phyloP scores from a whole-genome alignment of 1,139 yeast species.

The Taphrina flavorubra region DNA sequence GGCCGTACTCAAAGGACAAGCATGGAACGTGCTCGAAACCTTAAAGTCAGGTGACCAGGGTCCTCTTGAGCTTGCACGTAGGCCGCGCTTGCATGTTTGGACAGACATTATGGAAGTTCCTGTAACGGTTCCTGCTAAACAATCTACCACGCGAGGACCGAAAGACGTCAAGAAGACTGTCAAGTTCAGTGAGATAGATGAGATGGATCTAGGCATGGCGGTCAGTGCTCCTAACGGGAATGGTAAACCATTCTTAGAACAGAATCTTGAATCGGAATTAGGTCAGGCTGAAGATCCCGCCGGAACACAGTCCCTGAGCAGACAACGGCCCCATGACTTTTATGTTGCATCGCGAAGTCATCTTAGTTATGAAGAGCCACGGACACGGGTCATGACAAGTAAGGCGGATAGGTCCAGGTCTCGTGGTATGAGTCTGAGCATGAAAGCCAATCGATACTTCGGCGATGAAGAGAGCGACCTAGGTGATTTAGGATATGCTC shows the following conservation, averaged over 20 bases:
- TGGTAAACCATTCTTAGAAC: background rate
- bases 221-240: constrained; percentile 25
- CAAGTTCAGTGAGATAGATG: constrained; percentile 26
- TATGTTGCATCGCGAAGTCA: constrained; percentile 19
- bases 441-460: constrained; percentile 28
- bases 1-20: constrained; percentile 78
- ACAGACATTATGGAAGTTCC: constrained; percentile 62
- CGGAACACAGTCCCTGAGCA: background rate
- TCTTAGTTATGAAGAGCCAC: constrained; percentile 17
- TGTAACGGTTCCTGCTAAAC: constrained; percentile 48
- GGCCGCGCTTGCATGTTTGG: constrained; percentile 39
- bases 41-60: constrained; percentile 65
- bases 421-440: constrained; percentile 31
- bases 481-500: constrained; percentile 50
- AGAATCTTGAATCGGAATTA: no score
- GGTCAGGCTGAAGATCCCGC: background rate
- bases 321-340: constrained; percentile 14
- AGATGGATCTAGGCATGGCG: constrained; percentile 33
- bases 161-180: constrained; percentile 50
- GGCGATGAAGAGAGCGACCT: constrained; percentile 38
- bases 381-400: background rate
- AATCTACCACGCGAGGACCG: constrained; percentile 53
- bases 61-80: constrained; percentile 61
- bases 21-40: constrained; percentile 74
- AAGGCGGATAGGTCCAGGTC: constrained; percentile 25